Conservation (phyloP, 2,329 filamentous ascomycete species). For the Talaromyces sp. region DNA sequence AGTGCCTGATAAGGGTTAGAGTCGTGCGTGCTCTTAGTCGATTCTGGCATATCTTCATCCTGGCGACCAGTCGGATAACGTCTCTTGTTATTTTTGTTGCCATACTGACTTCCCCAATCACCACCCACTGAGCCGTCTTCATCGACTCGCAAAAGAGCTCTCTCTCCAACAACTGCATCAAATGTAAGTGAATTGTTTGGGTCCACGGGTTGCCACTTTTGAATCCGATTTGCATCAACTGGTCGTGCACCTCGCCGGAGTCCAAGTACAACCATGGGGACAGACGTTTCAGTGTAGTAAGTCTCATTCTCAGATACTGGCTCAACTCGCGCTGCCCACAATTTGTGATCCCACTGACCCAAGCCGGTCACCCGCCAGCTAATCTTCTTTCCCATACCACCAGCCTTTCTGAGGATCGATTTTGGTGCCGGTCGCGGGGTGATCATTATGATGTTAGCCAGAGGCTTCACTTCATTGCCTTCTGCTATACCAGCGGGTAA, state of each 20-base stretch:
- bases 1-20: conserved; percentile 28
- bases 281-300: conserved; percentile 75
- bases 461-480: conserved; percentile 68
- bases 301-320: conserved; percentile 67
- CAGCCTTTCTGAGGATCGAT: conserved; percentile 75
- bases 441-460: conserved; percentile 91
- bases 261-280: conserved; percentile 79
- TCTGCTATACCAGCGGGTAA: conserved; percentile 63
- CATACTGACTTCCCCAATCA: conserved; percentile 62
- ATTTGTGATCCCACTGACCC: conserved; percentile 70
- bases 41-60: conserved; percentile 50
- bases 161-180: conserved; percentile 82
- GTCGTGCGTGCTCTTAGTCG: conserved; percentile 36
- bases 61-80: conserved; percentile 56
- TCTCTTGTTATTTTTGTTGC: conserved; percentile 61
- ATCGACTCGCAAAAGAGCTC: conserved; percentile 78
- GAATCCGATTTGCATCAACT: conserved; percentile 76
- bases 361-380: conserved; percentile 79
- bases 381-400: conserved; percentile 80
- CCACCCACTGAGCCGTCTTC: conserved; percentile 63
- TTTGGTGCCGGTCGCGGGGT: conserved; percentile 71
- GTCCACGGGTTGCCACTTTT: conserved; percentile 76
- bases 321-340: conserved; percentile 82
- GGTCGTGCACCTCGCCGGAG: conserved; percentile 72
- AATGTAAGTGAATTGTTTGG: conserved; percentile 71